These are phyloP conservation scores for Colletotrichum liriopes DNA, from an alignment of 2,329 filamentous ascomycete genomes.

Conservation along the genomic window DNA sequence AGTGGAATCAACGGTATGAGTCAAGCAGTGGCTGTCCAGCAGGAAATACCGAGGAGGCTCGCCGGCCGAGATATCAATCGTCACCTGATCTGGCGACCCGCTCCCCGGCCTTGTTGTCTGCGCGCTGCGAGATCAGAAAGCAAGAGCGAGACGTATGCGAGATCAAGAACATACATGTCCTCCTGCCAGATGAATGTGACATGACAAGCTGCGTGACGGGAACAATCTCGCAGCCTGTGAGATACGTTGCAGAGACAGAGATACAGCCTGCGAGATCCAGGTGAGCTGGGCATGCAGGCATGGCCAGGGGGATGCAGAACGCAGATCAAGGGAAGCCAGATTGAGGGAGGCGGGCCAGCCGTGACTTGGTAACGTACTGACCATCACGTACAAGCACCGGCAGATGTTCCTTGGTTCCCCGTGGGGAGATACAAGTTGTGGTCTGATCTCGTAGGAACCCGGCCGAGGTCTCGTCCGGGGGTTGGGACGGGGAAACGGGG, in stretches of 20 bases:
- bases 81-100: background rate
- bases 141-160: background rate
- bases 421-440: background rate
- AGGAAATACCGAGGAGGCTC: background rate
- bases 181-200: background rate
- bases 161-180: background rate
- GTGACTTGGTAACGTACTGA: no score
- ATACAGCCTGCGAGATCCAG: background rate
- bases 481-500: background rate
- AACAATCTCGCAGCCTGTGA: background rate
- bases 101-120: background rate
- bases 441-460: background rate
- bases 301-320: background rate
- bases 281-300: background rate
- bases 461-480: background rate
- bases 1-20: background rate
- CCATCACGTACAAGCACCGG: background rate
- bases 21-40: background rate
- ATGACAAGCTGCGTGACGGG: background rate
- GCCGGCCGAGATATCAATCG: background rate
- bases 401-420: background rate
- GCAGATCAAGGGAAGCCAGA: background rate
- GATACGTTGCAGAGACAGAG: background rate
- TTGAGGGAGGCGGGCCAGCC: background rate
- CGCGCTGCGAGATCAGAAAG: background rate